These are phyloP conservation scores for Aspergillus phoenicis DNA, from an alignment of 2,329 filamentous ascomycete species.

Conservation along the genomic window DNA sequence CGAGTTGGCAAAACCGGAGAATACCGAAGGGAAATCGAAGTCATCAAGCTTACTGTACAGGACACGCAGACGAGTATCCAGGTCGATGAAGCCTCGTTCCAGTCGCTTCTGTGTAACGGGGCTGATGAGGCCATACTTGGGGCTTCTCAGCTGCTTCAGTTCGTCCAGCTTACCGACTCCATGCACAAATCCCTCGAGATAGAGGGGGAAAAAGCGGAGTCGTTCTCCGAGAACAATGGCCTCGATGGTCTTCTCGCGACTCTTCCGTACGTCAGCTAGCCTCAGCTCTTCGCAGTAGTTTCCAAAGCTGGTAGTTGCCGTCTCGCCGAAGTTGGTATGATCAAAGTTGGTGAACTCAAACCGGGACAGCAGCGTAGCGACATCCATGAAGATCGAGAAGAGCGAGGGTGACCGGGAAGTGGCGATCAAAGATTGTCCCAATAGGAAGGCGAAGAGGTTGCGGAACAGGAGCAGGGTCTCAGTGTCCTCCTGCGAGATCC, in stretches of 20 bases:
- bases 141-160: conserved; percentile 68
- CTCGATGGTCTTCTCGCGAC: conserved; percentile 86
- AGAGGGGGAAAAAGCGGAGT: conserved; percentile 79
- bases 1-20: conserved; percentile 83
- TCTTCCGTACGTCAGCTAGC: conserved; percentile 77
- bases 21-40: conserved; percentile 89
- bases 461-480: conserved; percentile 62
- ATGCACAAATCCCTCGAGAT: conserved; percentile 90
- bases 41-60: conserved; percentile 75
- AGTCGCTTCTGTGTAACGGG: conserved; percentile 74
- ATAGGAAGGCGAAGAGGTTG: conserved; percentile 65
- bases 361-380: conserved; percentile 59
- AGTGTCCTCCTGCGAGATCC: conserved; percentile 51
- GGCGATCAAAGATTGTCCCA: conserved; percentile 63
- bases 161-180: conserved; percentile 81
- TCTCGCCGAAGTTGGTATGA: conserved; percentile 65
- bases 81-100: conserved; percentile 77
- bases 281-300: conserved; percentile 74
- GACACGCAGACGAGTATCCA: conserved; percentile 70
- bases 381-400: conserved; percentile 63
- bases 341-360: conserved; percentile 65
- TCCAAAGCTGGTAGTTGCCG: conserved; percentile 54
- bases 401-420: conserved; percentile 57
- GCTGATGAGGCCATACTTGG: conserved; percentile 71
- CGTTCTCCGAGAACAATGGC: conserved; percentile 85